Conservation (phyloP, 805 yeast genomes). For the Metschnikowia cubensis region DNA sequence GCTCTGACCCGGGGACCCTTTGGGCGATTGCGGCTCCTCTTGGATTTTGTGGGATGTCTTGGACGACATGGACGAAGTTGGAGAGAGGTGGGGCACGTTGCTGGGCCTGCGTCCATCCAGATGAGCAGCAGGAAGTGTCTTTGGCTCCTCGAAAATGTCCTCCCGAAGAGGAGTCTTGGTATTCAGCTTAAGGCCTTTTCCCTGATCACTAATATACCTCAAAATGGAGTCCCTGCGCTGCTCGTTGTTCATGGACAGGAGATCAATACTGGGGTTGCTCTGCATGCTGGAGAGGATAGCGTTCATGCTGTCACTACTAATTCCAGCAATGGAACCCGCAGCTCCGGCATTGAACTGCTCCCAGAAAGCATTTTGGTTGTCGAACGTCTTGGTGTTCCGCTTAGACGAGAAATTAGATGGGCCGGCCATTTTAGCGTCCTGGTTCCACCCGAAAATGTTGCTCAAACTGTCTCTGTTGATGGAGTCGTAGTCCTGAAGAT, state of each 20-base stretch:
- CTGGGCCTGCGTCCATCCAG: constrained; percentile 5
- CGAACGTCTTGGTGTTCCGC: constrained; percentile 10
- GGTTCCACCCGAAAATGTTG: constrained; percentile 29
- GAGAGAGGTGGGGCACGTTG: constrained; percentile 23
- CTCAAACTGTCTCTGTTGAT: constrained; percentile 30
- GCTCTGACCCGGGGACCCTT: constrained; percentile 27
- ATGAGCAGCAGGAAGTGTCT: constrained; percentile 1
- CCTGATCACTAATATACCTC: constrained; percentile 35
- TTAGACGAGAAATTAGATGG: constrained; percentile 4
- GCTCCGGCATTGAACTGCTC: constrained; percentile 22
- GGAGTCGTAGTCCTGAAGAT: constrained; percentile 27
- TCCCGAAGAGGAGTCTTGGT: constrained; percentile 28
- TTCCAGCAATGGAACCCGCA: constrained; percentile 27
- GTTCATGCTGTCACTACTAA: constrained; percentile 28
- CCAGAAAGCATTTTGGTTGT: constrained; percentile 21
- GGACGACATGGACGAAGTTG: constrained; percentile 36
- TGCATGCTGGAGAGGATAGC: constrained; percentile 33
- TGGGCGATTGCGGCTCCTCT: constrained; percentile 41
- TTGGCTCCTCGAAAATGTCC: constrained; percentile 33
- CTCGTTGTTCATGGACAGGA: constrained; percentile 35
- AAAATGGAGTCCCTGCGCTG: constrained; percentile 39
- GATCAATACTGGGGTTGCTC: constrained; percentile 35
- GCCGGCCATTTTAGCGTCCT: constrained; percentile 8
- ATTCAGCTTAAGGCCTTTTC: constrained; percentile 13
- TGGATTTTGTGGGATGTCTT: constrained; percentile 25